A percentile compares a stretch with the other conserved stretches of the same genome.
Conservation (phyloP, 2,329 filamentous ascomycete species). For the Bisporella sp. region DNA sequence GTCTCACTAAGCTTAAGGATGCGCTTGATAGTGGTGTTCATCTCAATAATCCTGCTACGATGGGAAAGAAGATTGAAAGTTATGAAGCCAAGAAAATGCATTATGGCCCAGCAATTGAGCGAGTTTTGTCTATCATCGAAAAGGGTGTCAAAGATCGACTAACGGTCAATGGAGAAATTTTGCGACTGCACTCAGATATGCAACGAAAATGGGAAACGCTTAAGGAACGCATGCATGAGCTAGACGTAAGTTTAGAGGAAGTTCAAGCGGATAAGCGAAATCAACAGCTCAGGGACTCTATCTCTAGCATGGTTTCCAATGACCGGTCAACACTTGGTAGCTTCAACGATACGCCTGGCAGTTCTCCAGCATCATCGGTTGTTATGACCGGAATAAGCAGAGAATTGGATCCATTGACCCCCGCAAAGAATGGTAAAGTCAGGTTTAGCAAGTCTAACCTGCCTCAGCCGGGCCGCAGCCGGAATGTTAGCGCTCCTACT, state of each 20-base stretch:
- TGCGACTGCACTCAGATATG: slow-evolving; percentile 80
- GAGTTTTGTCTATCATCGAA: slow-evolving; percentile 87
- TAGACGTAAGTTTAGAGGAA: slow-evolving; percentile 71
- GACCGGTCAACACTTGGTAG: slow-evolving; percentile 41
- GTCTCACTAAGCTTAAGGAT: slow-evolving; percentile 74
- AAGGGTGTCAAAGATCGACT: slow-evolving; percentile 93
- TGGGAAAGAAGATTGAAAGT: slow-evolving; percentile 80
- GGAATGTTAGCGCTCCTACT: slow-evolving; percentile 37
- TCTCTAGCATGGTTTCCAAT: slow-evolving; percentile 71
- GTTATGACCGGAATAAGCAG: slow-evolving; percentile 45
- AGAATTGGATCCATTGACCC: slow-evolving; percentile 24
- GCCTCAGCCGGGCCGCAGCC: slow-evolving; percentile 37
- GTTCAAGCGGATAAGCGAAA: slow-evolving; percentile 54
- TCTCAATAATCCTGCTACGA: slow-evolving; percentile 59
- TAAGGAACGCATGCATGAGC: slow-evolving; percentile 68
- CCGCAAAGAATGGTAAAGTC: slow-evolving; percentile 26
- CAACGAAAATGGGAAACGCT: slow-evolving; percentile 73
- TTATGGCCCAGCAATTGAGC: slow-evolving; percentile 87
- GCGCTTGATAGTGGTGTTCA: slow-evolving; percentile 69
- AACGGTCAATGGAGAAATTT: slow-evolving; percentile 92
- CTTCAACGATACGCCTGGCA: slow-evolving; percentile 40
- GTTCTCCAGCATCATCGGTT: slow-evolving; percentile 61
- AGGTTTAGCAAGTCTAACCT: slow-evolving; percentile 23
- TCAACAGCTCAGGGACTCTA: slow-evolving; percentile 81
- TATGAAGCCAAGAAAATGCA: slow-evolving; percentile 94